These are phyloP conservation scores for Pichia sp. DNA, from an alignment of 1,139 yeast genomes.

Conservation along the genomic window DNA sequence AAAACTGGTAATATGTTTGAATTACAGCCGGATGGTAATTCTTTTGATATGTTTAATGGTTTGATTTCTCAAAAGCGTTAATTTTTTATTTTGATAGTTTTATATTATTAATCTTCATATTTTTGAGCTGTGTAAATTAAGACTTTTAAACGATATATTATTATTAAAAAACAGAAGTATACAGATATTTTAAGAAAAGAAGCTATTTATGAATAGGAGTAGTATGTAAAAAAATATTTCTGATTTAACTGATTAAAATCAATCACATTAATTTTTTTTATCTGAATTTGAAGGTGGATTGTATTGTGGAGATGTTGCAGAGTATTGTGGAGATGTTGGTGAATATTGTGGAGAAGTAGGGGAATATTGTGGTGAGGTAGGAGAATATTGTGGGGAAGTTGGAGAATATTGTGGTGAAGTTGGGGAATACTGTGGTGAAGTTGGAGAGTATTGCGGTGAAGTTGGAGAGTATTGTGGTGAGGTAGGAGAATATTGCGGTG, in stretches of 20 bases:
- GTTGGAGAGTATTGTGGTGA: conserved; percentile 64
- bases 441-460: conserved; percentile 49
- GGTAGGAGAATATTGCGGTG: conserved; percentile 55
- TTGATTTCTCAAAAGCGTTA: conserved; percentile 60
- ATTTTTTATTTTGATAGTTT: conserved; percentile 22
- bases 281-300: conserved; percentile 49
- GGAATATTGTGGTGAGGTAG: conserved; percentile 54
- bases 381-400: conserved; percentile 58
- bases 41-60: conserved; percentile 92
- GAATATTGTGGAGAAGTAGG: conserved; percentile 49
- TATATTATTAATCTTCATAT: conserved; percentile 38
- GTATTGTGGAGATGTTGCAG: conserved; percentile 54
- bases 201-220: conserved; percentile 8
- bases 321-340: conserved; percentile 52
- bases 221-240: background rate
- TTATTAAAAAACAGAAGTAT: conserved; percentile 15
- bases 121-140: background rate
- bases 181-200: conserved; percentile 14
- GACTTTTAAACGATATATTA: conserved; percentile 13
- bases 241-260: background rate
- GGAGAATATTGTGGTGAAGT: conserved; percentile 49
- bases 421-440: conserved; percentile 45
- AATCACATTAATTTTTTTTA: conserved; percentile 9
- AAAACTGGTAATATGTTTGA: conserved; percentile 54
- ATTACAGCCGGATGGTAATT: conserved; percentile 95